Base-by-base conservation (phyloP, 768 basidiomycete genomes). In the Dioszegia crocea region DNA sequence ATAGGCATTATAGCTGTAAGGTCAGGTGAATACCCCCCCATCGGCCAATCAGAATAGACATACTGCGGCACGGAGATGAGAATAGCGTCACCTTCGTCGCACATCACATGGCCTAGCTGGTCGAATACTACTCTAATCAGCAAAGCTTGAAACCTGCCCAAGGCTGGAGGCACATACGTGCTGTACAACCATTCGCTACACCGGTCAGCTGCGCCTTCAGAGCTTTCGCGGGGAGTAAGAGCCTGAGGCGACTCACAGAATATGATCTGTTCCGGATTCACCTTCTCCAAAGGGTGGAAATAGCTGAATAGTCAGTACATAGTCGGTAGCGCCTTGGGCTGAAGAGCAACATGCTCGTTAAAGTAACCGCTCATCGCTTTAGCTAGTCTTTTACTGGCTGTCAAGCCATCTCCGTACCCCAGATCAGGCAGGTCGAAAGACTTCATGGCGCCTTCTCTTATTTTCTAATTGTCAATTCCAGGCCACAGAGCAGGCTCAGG, bases 371-470 rank as follows among this genome's bases (percentile, higher is more conserved):
- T 61, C 21, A 76, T 56, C 23, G 74, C 70, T 17, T 49, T 38
- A 21, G 67, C 65, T 40, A 76, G 63, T 6, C 74, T 55, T 21
- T 67, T 59, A 41, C 65, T 68, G 10, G 70, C 70, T 60, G 68
- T 74, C 14, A 76, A 46, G 8, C 65, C 66, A 40, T 76, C 74
- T 0, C 74, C 74, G 52, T 76, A 76, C 1, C 68, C 67, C 21
- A 76, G 48, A 30, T 71, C 66, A 2, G 65, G 44, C 10, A 59
- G 57, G 5, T 60, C 61, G 50, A 73, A 68, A 19, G 67, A 62
- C 17, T 66, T 48, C 4, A 19, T 49, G 38, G 71, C 56, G 0
- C 66, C 70, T 38, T 64, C 63, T 0, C 60, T 39, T 49, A 71
- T 70, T 43, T 70, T 67, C 59, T 73, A 31, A 6, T 8, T n/a